These are phyloP conservation scores for Eucalyptus camaldulensis DNA, from an alignment of 345 rosid species.

Conservation along the genomic window DNA sequence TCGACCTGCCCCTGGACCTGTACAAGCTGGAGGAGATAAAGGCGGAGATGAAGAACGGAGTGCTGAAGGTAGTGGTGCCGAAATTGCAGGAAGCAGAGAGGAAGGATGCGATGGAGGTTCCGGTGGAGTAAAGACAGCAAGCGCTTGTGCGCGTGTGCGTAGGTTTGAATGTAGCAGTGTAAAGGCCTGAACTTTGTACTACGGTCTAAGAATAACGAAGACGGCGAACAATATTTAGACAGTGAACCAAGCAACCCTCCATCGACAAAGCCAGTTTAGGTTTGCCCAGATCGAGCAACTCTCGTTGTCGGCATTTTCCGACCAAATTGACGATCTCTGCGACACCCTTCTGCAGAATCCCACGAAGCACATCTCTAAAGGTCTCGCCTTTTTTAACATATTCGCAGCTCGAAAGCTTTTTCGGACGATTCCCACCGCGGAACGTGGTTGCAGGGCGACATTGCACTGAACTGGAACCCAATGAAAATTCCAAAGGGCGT, in stretches of 20 bases:
- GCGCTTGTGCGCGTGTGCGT: background rate
- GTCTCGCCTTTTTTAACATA: background rate
- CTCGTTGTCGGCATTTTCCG: background rate
- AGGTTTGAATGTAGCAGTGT: background rate
- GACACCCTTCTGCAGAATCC: background rate
- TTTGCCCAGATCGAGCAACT: background rate
- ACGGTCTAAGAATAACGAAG: background rate
- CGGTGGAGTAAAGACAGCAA: constrained; percentile 8
- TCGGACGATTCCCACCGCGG: no score
- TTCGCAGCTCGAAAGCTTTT: background rate
- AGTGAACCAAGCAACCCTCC: background rate
- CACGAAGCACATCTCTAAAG: background rate
- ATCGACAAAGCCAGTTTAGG: background rate
- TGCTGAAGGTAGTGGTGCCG: constrained; percentile 54
- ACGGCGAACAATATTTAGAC: background rate
- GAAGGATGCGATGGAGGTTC: constrained; percentile 28
- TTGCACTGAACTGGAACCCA: background rate
- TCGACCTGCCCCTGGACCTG: constrained; percentile 15
- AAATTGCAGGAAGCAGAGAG: constrained; percentile 53
- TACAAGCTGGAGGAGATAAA: constrained; percentile 35
- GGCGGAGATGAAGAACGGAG: constrained; percentile 91
- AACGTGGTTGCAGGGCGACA: background rate
- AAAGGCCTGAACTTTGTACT: background rate
- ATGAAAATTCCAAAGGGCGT: background rate
- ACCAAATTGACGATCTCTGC: background rate